Evolutionary conservation across 2,329 filamentous ascomycete species (phyloP), one percentile per base, ranked within the genome.

Genomic region (Cercospora sp.): DNA sequence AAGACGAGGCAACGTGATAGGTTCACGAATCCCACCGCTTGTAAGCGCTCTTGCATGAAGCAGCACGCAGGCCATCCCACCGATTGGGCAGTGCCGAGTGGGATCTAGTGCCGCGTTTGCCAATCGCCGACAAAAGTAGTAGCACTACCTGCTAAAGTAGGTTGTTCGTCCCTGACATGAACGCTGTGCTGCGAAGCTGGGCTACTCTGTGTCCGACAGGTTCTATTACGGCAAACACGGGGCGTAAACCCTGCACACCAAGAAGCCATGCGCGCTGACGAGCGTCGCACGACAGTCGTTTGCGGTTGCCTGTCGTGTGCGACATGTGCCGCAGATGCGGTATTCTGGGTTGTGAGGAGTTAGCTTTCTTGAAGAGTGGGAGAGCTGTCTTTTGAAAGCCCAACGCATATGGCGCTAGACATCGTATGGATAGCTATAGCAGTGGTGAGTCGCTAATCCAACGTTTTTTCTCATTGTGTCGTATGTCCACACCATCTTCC

Each of bases 1-100:
- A 61, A 61, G 33, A 45, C 6, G 59, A 61, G 59, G 59, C 59
- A 42, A 28, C 5, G 48, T 45, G 59, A 61, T 61, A 61, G 59
- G 59, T 23, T 48, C 30, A 28, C 23, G 13, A 13, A 23, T 13
- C 26, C 13, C 16, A 26, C 26, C 26, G 53, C 26, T 58, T 31
- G 53, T 58, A 58, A 31, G 53, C 53, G 53, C 53, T 58, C 53
- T 30, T 31, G 53, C 53, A 31, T 58, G 53, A 58, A 58, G 53
- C 53, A 58, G 53, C 53, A 58, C 53, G 53, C 53, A 58, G 26
- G 13, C 13, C 53, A 18, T 30, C 53, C 16, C 53, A 30, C 53
- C 53, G 53, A 58, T 58, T 58, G 53, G 53, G 53, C 30, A 33
- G 53, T 18, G 53, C 53, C 53, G 53, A 58, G 28, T 26, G 28